Evolutionary conservation across 768 basidiomycete species (phyloP), one percentile per base, ranked within the genome.

Genomic region (Mycena albidolilacea): DNA sequence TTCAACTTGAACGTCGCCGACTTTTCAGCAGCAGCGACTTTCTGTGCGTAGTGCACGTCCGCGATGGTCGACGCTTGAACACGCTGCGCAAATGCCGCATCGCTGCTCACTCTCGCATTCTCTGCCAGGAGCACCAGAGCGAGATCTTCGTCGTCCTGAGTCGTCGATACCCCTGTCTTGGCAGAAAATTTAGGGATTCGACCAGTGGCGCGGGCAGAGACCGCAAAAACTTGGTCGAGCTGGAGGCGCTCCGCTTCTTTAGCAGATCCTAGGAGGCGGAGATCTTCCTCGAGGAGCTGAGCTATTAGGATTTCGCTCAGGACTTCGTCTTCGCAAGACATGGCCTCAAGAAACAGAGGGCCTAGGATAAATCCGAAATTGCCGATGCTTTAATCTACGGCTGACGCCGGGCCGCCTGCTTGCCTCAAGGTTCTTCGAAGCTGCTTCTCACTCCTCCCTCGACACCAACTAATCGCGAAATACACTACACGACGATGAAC

Each of bases 21-120:
- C 79, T 69, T 75, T 70, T 78, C 84, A 44, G 80, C 79, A 14
- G 83, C 84, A 10, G 82, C 82, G n/a, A 84, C 69, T 64, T 77
- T 82, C 67, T 81, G 82, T n/a, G 84, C 83, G 60, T 80, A 81
- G 57, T 84, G 83, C 57, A 69, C 64, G 52, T 81, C 80, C 14
- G 79, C 78, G 7, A 78, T 74, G 41, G 77, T 66, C 19, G 71
- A 72, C 23, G 76, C 68, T 67, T 85, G 83, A 46, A 84, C 41
- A 2, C 78, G 67, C 65, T 82, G 81, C 1, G 83, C 84, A 65
- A 79, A 79, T 0, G 79, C 75, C 0, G 81, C 78, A 65, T 85
- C 84, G 38, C 80, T 79, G 58, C 69, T 78, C 15, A 78, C 39
- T 39, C 73, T 69, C 3, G 82, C 78, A 59, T 84, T 82, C 6